These are phyloP conservation scores for Fusarium hainanense DNA, from an alignment of 2,329 filamentous ascomycete species.

Conservation along the genomic window DNA sequence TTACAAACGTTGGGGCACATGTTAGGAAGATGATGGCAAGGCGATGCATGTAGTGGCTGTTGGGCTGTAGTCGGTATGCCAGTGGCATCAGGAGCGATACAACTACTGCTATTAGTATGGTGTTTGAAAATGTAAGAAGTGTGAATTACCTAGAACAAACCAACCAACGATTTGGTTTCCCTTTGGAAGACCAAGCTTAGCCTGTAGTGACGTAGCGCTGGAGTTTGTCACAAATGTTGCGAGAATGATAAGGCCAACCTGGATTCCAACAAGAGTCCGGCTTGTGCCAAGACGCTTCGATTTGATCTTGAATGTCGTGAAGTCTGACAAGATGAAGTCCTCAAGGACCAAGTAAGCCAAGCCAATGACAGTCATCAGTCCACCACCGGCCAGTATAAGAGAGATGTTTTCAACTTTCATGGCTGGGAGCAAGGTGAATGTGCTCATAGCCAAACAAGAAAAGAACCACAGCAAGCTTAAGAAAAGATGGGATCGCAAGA, in stretches of 20 bases:
- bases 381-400: constrained; percentile 83
- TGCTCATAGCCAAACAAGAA: constrained; percentile 85
- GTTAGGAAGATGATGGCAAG: constrained; percentile 90
- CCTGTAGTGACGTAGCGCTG: constrained; percentile 85
- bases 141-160: constrained; percentile 73
- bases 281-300: constrained; percentile 59
- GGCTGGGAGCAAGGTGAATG: constrained; percentile 88
- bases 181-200: constrained; percentile 83
- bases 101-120: constrained; percentile 58
- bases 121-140: background rate
- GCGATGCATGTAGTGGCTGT: constrained; percentile 89
- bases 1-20: constrained; percentile 92
- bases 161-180: constrained; percentile 92
- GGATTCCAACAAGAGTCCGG: constrained; percentile 71
- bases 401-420: constrained; percentile 83
- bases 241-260: constrained; percentile 82
- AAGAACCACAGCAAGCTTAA: constrained; percentile 78
- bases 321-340: constrained; percentile 65
- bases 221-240: constrained; percentile 88
- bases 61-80: constrained; percentile 82
- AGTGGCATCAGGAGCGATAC: constrained; percentile 82
- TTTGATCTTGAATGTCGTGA: constrained; percentile 46
- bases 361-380: constrained; percentile 81
- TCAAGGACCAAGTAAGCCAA: constrained; percentile 84
- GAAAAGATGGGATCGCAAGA: constrained; percentile 72